Evolutionary conservation across 2,329 filamentous ascomycete species (phyloP), one percentile per base, ranked within the genome.

Genomic region (Fusarium lyarnte): DNA sequence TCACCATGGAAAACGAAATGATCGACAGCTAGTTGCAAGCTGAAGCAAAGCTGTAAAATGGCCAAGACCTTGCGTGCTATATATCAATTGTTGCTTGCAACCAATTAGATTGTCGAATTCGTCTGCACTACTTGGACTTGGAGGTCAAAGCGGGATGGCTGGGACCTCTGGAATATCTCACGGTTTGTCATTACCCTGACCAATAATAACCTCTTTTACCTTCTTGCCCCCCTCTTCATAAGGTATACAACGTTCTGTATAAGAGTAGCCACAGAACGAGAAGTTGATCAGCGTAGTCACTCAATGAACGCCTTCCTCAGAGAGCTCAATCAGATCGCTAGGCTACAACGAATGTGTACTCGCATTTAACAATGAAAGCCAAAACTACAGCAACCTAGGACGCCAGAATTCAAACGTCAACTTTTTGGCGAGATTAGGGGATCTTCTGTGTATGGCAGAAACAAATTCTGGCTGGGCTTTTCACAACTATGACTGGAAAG

Each of bases 391-490:
- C n/a, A 16, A 11, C 6, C 14, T 25, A 11, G 9, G n/a, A 17
- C 10, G 10, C 23, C 12, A 11, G 16, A 25, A 16, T 11, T 17
- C 42, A 27, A 25, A 43, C 6, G 4, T 13, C 11, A 19, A 6
- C 11, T 7, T 19, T 9, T 10, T 27, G 4, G 21, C 12, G 17
- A 9, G 0, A 27, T 21, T 27, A 25, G 42, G 4, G 4, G 17
- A 9, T 43, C 13, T 4, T 13, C 11, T 25, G 13, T 19, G 1
- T 19, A 19, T 19, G 16, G 10, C 4, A 5, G 27, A 7, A 4
- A 35, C 2, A 4, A 25, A 19, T 10, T 19, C 5, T 3, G n/a
- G 16, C 5, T 6, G 3, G 6, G n/a, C n/a, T 17, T 42, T 23
- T 42, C 17, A 11, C 23, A 16, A 42, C 16, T 25, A 27, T 27